A percentile compares a stretch with the other conserved stretches of the same genome.
Evolutionary conservation across 306 rosid species (phyloP).

Genomic region (Neltuma alba): DNA sequence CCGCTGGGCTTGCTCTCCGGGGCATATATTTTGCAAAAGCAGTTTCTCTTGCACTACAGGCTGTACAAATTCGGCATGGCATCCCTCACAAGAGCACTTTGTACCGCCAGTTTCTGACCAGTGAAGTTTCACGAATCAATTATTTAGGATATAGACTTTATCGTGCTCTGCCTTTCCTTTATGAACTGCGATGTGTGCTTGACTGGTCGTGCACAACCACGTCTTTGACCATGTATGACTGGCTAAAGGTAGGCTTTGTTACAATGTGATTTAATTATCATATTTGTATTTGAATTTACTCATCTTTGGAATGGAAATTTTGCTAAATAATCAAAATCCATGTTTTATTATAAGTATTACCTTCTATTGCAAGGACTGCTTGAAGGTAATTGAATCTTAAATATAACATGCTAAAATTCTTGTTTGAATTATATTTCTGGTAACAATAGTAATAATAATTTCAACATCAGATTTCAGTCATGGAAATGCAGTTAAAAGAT

Average conservation of each 20-base stretch:
- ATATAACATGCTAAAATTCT: slow-evolving; percentile 21
- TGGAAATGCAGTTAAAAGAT: slow-evolving; percentile 2
- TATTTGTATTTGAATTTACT: neutral
- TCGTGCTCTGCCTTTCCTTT: slow-evolving; percentile 95
- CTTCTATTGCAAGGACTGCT: neutral
- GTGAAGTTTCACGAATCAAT: slow-evolving; percentile 86
- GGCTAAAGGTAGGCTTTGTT: slow-evolving; percentile 80
- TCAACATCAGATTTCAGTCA: slow-evolving; percentile 13
- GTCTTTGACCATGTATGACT: slow-evolving; percentile 96
- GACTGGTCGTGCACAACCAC: slow-evolving; percentile 99
- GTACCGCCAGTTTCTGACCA: slow-evolving; percentile 93
- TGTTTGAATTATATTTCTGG: slow-evolving; percentile 14
- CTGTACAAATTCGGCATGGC: slow-evolving; percentile 86
- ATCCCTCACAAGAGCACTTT: slow-evolving; percentile 90
- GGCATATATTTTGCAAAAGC: slow-evolving; percentile 90
- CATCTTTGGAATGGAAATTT: neutral
- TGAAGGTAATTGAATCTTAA: slow-evolving; percentile 26
- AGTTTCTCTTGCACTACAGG: slow-evolving; percentile 89
- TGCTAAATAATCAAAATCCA: slow-evolving; percentile 2
- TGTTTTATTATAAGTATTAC: slow-evolving; percentile 16
- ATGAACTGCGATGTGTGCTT: slow-evolving; percentile 94
- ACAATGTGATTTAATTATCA: slow-evolving; percentile 20
- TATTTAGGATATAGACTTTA: slow-evolving; percentile 90
- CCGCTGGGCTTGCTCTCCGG: slow-evolving; percentile 79
- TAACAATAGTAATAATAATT: slow-evolving; percentile 8